These are phyloP conservation scores for Ogataea ganodermae DNA, from an alignment of 805 yeast genomes.

Conservation along the genomic window DNA sequence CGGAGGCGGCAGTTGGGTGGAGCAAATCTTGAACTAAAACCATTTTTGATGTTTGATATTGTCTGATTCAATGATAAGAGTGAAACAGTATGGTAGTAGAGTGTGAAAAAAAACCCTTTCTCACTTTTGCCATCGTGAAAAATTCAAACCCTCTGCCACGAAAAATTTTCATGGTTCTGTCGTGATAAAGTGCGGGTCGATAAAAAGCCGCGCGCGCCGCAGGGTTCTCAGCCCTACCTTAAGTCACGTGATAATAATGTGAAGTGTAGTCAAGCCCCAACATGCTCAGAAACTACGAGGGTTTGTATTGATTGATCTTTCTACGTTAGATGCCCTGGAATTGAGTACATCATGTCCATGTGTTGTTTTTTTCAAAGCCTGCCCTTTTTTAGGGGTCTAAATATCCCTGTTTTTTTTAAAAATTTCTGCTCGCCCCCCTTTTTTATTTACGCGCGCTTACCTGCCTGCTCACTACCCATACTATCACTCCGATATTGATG, in stretches of 20 bases:
- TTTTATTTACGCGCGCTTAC: conserved; percentile 5
- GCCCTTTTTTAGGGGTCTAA: conserved; percentile 2
- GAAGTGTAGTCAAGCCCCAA: too few relatives aligned
- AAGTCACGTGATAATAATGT: conserved; percentile 10
- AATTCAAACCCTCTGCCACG: background rate
- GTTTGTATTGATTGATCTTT: too few relatives aligned
- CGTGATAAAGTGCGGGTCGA: background rate
- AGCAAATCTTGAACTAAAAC: conserved; percentile 99
- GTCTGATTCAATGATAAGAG: conserved; percentile 1
- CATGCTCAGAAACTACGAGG: too few relatives aligned
- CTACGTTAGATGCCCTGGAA: too few relatives aligned
- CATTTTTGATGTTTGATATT: conserved; percentile 35
- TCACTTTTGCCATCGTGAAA: conserved; percentile 6
- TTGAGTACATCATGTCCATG: too few relatives aligned
- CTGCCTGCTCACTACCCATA: background rate
- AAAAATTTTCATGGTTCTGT: conserved; percentile 13
- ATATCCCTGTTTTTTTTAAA: background rate
- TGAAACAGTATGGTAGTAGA: background rate
- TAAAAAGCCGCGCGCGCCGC: conserved; percentile 4
- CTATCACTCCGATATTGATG: background rate
- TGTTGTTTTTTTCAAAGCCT: background rate
- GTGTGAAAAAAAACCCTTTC: background rate
- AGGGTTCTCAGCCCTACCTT: conserved; percentile 7
- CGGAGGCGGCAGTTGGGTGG: conserved; percentile 97
- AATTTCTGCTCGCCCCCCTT: background rate